Base-by-base conservation (phyloP, 148 eudicot species). In the Limonium bicolor region DNA sequence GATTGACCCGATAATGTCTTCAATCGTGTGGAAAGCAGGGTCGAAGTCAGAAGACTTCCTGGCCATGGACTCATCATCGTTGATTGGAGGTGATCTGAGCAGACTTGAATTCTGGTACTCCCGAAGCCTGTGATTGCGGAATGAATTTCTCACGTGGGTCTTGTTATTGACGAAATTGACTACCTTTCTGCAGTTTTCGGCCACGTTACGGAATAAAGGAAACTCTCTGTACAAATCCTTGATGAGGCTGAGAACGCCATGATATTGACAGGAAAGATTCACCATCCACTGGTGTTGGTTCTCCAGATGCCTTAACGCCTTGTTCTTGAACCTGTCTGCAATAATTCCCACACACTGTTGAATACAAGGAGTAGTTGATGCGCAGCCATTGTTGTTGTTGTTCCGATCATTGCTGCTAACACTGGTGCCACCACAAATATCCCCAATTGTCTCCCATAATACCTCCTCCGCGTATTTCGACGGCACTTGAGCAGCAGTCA, bases 221-320 rank as follows among this genome's bases (percentile, higher is more conserved):
- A 90, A 71, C 60, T 74, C 97, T 39, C 67, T 68, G 25, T 51
- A 65, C 16, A 90, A 83, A 51, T 90, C 95, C 69, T 90, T 77
- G 37, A 90, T 71, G 74, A 90, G 66, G 45, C 73, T 64, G 59
- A 37, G 48, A 34, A 90, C 68, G 10, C 77, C 97, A 30, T 70
- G 87, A 55, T 56, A 70, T 64, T 84, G 97, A 62, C 97, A 90
- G 23, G 71, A 65, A 25, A 84, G 71, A 32, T 90, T 90, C 20
- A 90, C 69, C 97, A 90, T 84, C 95, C 94, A 90, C 13, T 63
- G 95, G 66, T 84, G 64, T 45, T 70, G 92, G 52, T 39, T 43
- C 67, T 90, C 97, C 27, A 90, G 61, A 62, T 71, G 77, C 77
- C 50, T 72, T 61, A 90, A 71, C 5, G 86, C 84, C 45, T 74